These are phyloP conservation scores for Calonectria crousiana DNA, from an alignment of 2,329 filamentous ascomycete genomes.

Conservation along the genomic window DNA sequence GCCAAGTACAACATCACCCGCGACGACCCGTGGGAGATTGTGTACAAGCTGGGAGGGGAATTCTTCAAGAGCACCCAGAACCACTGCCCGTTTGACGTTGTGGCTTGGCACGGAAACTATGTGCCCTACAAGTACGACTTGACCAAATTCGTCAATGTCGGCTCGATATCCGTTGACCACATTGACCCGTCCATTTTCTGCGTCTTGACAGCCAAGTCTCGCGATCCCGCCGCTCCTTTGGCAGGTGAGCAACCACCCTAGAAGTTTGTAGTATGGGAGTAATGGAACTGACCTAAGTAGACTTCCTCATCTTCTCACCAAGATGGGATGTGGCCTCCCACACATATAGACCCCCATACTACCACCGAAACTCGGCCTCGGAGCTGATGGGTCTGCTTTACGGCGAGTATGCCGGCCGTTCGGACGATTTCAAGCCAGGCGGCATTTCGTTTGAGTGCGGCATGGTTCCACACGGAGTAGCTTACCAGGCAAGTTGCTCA, in stretches of 20 bases:
- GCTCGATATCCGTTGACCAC: constrained; percentile 60
- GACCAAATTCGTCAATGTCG: constrained; percentile 69
- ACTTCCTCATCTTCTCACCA: constrained; percentile 76
- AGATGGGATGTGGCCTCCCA: constrained; percentile 72
- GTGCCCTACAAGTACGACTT: constrained; percentile 70
- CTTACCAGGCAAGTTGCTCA: constrained; percentile 26
- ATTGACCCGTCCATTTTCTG: constrained; percentile 76
- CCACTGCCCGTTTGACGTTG: constrained; percentile 77
- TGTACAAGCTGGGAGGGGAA: constrained; percentile 72
- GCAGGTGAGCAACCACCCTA: constrained; percentile 42
- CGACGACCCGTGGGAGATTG: constrained; percentile 65
- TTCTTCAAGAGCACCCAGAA: constrained; percentile 71
- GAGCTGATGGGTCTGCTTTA: constrained; percentile 68
- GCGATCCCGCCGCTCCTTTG: constrained; percentile 64
- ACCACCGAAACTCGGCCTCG: constrained; percentile 70
- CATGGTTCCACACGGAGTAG: constrained; percentile 33
- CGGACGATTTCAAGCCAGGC: constrained; percentile 31
- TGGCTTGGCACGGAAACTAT: constrained; percentile 78
- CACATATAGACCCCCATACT: constrained; percentile 75
- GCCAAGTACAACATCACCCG: constrained; percentile 67
- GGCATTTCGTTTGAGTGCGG: constrained; percentile 33
- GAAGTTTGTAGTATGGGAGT: too few species aligned
- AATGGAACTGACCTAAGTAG: constrained; percentile 39
- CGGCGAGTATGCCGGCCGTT: constrained; percentile 46
- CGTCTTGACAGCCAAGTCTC: constrained; percentile 71